phyloP scores from a whole-genome alignment of 2,329 filamentous ascomycete genomes.

The Talaromyces sp. region DNA sequence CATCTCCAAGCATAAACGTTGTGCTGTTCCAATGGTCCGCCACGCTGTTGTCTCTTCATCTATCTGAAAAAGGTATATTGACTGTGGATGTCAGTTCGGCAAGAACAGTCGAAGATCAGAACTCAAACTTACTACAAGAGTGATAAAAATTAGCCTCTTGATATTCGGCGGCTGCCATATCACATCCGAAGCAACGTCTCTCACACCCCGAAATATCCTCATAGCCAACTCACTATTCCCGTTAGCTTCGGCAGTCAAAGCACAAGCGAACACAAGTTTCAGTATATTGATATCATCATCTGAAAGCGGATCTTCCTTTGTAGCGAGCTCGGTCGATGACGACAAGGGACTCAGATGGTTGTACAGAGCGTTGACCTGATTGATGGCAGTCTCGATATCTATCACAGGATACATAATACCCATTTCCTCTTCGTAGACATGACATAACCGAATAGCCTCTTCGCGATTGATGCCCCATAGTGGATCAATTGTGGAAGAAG shows the following conservation, averaged over 20 bases:
- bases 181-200: constrained; percentile 63
- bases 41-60: constrained; percentile 84
- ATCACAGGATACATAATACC: constrained; percentile 86
- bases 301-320: constrained; percentile 6
- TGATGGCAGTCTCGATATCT: constrained; percentile 64
- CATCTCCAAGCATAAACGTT: constrained; percentile 72
- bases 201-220: constrained; percentile 72
- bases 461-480: constrained; percentile 69
- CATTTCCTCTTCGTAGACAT: constrained; percentile 79
- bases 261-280: constrained; percentile 77
- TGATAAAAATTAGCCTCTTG: constrained; percentile 58
- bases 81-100: constrained; percentile 38
- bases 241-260: constrained; percentile 70
- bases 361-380: constrained; percentile 63
- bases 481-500: constrained; percentile 54
- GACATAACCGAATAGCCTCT: constrained; percentile 72
- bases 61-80: constrained; percentile 75
- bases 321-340: not conserved
- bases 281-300: constrained; percentile 63
- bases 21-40: constrained; percentile 82
- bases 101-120: not conserved
- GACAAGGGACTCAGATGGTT: constrained; percentile 38
- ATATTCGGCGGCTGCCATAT: constrained; percentile 57
- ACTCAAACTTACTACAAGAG: constrained; percentile 40
- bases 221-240: constrained; percentile 72